Conservation (phyloP, 108 stramenopile species). For the Pseudonitzschia multiseries region DNA sequence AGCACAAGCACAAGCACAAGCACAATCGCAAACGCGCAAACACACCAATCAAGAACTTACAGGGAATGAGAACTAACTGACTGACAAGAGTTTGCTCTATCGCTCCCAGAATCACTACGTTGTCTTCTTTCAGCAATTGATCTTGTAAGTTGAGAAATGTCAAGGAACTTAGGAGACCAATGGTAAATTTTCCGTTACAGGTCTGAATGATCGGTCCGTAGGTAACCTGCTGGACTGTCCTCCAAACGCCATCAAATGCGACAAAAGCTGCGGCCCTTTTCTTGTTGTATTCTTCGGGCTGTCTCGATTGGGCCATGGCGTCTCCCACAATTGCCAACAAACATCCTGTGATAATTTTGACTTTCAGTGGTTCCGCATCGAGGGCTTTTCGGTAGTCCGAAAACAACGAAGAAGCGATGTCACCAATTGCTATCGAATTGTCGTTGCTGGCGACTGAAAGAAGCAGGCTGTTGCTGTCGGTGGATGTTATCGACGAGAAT, state of each 20-base stretch:
- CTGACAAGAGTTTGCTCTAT: constrained; percentile 55
- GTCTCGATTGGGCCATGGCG: constrained; percentile 42
- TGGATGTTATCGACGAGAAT: neutral
- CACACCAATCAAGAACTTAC: neutral
- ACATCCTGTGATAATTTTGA: constrained; percentile 31
- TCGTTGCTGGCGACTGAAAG: neutral
- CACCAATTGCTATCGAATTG: neutral
- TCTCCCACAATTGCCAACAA: constrained; percentile 47
- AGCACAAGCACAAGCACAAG: no score
- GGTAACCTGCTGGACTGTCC: constrained; percentile 42
- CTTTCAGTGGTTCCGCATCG: constrained; percentile 16
- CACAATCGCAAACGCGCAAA: neutral
- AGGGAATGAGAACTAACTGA: constrained; percentile 48
- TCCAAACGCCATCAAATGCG: constrained; percentile 51
- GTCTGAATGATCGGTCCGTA: constrained; percentile 37
- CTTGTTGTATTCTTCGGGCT: constrained; percentile 36
- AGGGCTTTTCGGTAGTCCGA: constrained; percentile 41
- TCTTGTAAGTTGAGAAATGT: constrained; percentile 8
- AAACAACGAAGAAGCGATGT: neutral
- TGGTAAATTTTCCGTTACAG: constrained; percentile 40
- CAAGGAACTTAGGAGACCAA: neutral
- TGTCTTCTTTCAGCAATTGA: constrained; percentile 4
- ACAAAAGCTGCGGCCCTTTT: constrained; percentile 48
- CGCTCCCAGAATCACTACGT: constrained; percentile 28
- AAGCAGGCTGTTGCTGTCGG: neutral